Conservation (phyloP, 305 asterid genomes). For the Fraxinus dipetala region DNA sequence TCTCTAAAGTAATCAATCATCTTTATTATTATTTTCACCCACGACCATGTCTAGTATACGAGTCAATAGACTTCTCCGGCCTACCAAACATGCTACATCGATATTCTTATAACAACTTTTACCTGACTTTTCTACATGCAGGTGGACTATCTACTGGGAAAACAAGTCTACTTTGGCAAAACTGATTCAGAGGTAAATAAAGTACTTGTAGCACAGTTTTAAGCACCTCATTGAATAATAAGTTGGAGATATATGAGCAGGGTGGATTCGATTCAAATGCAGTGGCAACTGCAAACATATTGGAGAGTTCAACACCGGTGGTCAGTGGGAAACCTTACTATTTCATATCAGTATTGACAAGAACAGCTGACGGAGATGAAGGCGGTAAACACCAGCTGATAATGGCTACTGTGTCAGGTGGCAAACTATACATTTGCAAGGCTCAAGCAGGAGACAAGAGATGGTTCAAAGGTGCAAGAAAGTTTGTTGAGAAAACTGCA, state of each 20-base stretch:
- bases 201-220: background rate
- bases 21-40: background rate
- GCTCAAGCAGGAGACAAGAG: slow-evolving; percentile 99
- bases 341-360: slow-evolving; percentile 59
- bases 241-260: slow-evolving; percentile 26
- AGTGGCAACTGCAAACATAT: slow-evolving; percentile 81
- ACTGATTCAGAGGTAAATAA: slow-evolving; percentile 89
- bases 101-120: background rate
- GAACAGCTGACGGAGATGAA: slow-evolving; percentile 93
- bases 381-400: slow-evolving; percentile 94
- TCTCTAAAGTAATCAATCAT: slow-evolving; percentile 49
- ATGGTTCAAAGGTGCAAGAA: slow-evolving; percentile 93
- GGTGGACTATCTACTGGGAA: slow-evolving; percentile 90
- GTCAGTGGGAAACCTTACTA: slow-evolving; percentile 56
- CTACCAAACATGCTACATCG: background rate
- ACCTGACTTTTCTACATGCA: slow-evolving; percentile 23
- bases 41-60: background rate
- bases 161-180: slow-evolving; percentile 71
- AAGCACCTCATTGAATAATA: background rate
- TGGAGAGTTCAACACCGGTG: slow-evolving; percentile 63
- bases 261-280: slow-evolving; percentile 87
- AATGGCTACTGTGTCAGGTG: slow-evolving; percentile 64
- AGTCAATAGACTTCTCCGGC: background rate
- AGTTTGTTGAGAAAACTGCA: slow-evolving; percentile 73
- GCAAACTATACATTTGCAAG: slow-evolving; percentile 91